Evolutionary conservation across 164 flowering plant genomes (phyloP).

Genomic region (Tetracentron sinense): DNA sequence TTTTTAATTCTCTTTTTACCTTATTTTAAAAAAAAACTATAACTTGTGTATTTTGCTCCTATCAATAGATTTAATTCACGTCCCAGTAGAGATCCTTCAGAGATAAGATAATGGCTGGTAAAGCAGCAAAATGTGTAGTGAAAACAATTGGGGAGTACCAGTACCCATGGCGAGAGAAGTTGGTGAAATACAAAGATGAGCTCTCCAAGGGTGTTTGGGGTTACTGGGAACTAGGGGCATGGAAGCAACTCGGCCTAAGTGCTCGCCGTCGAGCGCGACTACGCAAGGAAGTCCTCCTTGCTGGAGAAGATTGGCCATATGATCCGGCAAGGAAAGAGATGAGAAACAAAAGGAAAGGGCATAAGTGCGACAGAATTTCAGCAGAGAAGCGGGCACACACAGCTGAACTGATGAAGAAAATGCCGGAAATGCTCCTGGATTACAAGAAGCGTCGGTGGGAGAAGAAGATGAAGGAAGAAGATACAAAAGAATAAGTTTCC

Average conservation of each 20-base stretch:
- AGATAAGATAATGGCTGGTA: slow-evolving; percentile 45
- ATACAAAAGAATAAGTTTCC: too few species aligned
- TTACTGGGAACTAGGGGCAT: slow-evolving; percentile 86
- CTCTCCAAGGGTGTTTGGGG: slow-evolving; percentile 92
- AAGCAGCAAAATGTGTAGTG: slow-evolving; percentile 48
- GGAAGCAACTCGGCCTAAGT: slow-evolving; percentile 79
- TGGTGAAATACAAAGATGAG: slow-evolving; percentile 64
- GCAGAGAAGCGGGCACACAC: slow-evolving; percentile 82
- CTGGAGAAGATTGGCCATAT: slow-evolving; percentile 83
- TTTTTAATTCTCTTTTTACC: too few species aligned
- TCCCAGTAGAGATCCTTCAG: neutral
- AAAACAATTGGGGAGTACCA: slow-evolving; percentile 58
- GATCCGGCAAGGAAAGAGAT: slow-evolving; percentile 84
- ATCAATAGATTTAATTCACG: neutral
- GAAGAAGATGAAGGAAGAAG: slow-evolving; percentile 88
- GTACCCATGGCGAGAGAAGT: slow-evolving; percentile 82
- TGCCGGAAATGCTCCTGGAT: slow-evolving; percentile 78
- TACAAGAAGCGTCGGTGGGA: slow-evolving; percentile 93
- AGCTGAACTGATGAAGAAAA: slow-evolving; percentile 75
- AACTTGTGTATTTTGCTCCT: too few species aligned
- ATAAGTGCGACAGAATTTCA: slow-evolving; percentile 75
- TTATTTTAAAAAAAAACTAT: too few species aligned
- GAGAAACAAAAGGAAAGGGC: slow-evolving; percentile 83
- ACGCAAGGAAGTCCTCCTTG: slow-evolving; percentile 80
- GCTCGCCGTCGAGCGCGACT: slow-evolving; percentile 77